Percentiles rank a stretch among this genome's conserved stretches.
Conservation (phyloP, 345 rosid genomes). For the Populus alba region DNA sequence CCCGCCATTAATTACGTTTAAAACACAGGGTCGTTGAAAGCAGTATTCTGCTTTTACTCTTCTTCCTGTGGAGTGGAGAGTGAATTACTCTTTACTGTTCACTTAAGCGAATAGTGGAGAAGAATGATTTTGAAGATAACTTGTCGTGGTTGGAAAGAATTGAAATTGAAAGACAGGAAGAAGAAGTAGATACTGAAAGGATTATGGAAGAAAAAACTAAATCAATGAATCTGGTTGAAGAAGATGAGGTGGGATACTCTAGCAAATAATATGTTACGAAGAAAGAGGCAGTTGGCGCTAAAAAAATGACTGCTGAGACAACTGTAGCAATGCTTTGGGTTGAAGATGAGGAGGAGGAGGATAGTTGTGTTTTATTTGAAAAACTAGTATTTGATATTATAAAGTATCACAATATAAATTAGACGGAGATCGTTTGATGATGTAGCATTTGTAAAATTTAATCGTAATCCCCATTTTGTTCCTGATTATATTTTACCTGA, state of each 20-base stretch:
- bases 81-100: too few relatives aligned
- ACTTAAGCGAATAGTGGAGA: background rate
- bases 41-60: too few relatives aligned
- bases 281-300: background rate
- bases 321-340: conserved; percentile 1
- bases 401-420: too few relatives aligned
- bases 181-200: background rate
- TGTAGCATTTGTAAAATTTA: accelerated
- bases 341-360: background rate
- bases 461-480: too few relatives aligned
- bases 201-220: conserved; percentile 10
- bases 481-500: too few relatives aligned
- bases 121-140: background rate
- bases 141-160: background rate
- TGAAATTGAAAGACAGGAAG: background rate
- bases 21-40: too few relatives aligned
- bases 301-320: background rate
- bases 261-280: background rate
- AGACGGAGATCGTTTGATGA: accelerated
- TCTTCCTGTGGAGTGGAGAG: accelerated
- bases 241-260: background rate
- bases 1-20: too few relatives aligned
- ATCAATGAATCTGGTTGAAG: conserved; percentile 3
- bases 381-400: too few relatives aligned
- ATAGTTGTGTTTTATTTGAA: background rate